phyloP scores from a whole-genome alignment of 2,329 filamentous ascomycete genomes.

The Ophiobolus disseminans region DNA sequence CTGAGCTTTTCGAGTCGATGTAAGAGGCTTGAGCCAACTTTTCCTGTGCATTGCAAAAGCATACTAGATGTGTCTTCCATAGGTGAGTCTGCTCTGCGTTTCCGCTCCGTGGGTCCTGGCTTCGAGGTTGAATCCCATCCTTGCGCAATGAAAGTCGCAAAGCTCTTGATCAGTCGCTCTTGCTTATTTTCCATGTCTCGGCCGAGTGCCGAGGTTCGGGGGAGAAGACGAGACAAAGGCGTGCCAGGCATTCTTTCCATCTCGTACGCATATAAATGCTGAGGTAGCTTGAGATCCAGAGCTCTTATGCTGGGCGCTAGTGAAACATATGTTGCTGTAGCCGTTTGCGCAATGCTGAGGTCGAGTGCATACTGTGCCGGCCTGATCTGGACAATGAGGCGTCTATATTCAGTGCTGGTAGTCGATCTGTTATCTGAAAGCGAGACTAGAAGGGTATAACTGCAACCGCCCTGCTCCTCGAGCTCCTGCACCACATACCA shows the following conservation, averaged over 20 bases:
- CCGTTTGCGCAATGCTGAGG: conserved; percentile 24
- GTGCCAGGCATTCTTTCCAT: conserved; percentile 35
- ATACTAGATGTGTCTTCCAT: conserved; percentile 12
- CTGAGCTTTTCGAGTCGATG: conserved; percentile 34
- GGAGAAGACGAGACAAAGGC: conserved; percentile 25
- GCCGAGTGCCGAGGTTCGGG: conserved; percentile 6
- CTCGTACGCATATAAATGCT: conserved; percentile 28
- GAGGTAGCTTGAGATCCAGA: conserved; percentile 16
- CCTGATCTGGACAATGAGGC: conserved; percentile 37
- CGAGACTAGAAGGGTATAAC: conserved; percentile 14
- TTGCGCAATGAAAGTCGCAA: conserved; percentile 37
- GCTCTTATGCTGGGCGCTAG: conserved; percentile 27
- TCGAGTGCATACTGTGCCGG: conserved; percentile 31
- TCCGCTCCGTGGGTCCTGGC: neutral
- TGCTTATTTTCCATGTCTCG: conserved; percentile 14
- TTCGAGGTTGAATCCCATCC: conserved; percentile 21
- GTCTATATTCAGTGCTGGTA: too few relatives aligned
- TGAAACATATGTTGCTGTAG: conserved; percentile 26
- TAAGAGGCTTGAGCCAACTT: conserved; percentile 37
- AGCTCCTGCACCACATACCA: conserved; percentile 11
- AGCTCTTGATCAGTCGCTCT: conserved; percentile 31
- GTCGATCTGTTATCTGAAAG: neutral
- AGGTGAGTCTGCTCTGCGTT: conserved; percentile 26
- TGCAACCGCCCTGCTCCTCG: conserved; percentile 18
- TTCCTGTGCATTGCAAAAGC: conserved; percentile 32